Evolutionary conservation across 768 basidiomycete genomes (phyloP), one percentile per base, ranked within the genome.

Genomic region (Grammothele lineata): DNA sequence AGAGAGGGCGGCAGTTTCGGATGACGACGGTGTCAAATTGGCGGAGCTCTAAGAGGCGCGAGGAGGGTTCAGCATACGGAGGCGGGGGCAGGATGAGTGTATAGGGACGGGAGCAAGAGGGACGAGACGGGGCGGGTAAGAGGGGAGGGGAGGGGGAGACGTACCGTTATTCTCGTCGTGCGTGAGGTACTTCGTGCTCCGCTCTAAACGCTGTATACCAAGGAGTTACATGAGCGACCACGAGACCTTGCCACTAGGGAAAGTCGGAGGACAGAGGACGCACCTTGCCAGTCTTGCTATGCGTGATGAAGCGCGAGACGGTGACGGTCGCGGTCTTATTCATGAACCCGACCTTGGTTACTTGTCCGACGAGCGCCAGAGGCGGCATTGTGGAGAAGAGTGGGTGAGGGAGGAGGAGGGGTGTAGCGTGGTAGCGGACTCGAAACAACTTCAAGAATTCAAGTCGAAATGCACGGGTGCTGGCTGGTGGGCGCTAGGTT

Each of bases 251-350:
- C 8, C 9, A 23, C 19, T 8, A 21, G 2, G 34, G 35, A 37
- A 0, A 24, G 32, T 17, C 12, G 21, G 18, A 41, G 21, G 36
- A 35, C 35, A 36, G 8, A 19, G 35, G 25, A 62, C 73, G 55
- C 54, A 89, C 89, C 75, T 92, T 92, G 56, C 84, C 81, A 4
- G 88, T 91, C 38, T 78, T 59, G 50, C 77, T 76, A 59, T 92
- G 87, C n/a, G 78, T 66, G 32, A 85, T 72, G 71, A 74, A 80
- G 47, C 89, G 77, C 19, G 84, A 81, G 7, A 92, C 87, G 0
- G 85, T 83, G 39, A 92, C 88, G 0, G 90, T 92, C 12, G 77
- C 89, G 0, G 89, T 92, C 62, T 90, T 91, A 45, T 81, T 72
- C 88, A 92, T 92, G 55, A 73, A 78, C 8, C 90, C 88, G 18